Conservation (phyloP, 2,329 filamentous ascomycete genomes). For the Talaromyces sp. region DNA sequence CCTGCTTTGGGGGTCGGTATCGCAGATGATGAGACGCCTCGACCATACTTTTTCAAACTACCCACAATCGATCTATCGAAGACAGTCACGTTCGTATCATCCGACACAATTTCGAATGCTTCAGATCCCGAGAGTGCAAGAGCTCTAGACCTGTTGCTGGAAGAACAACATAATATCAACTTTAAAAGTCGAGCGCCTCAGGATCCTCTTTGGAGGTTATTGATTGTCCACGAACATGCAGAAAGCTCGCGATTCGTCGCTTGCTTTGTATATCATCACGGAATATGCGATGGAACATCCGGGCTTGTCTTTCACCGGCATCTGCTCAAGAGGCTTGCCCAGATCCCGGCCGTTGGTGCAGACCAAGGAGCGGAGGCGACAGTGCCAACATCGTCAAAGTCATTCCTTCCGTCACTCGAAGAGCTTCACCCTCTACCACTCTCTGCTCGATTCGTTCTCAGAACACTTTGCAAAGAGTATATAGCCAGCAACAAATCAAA, state of each 20-base stretch:
- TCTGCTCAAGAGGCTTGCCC: background rate
- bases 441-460: background rate
- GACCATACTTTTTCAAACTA: background rate
- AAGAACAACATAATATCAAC: background rate
- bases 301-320: constrained; percentile 4
- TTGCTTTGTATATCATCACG: constrained; percentile 10
- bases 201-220: background rate
- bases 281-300: constrained; percentile 7
- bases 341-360: background rate
- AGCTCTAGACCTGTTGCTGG: background rate
- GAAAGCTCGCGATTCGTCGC: constrained; percentile 2
- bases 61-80: background rate
- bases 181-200: background rate
- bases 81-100: background rate
- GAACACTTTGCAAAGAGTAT: background rate
- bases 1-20: background rate
- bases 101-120: background rate
- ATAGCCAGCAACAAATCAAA: background rate
- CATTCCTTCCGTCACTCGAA: background rate
- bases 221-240: background rate
- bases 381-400: background rate
- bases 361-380: background rate
- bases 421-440: background rate
- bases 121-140: background rate
- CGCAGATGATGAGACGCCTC: background rate